Conservation (phyloP, 768 basidiomycete genomes). For the Hericium erinaceus region DNA sequence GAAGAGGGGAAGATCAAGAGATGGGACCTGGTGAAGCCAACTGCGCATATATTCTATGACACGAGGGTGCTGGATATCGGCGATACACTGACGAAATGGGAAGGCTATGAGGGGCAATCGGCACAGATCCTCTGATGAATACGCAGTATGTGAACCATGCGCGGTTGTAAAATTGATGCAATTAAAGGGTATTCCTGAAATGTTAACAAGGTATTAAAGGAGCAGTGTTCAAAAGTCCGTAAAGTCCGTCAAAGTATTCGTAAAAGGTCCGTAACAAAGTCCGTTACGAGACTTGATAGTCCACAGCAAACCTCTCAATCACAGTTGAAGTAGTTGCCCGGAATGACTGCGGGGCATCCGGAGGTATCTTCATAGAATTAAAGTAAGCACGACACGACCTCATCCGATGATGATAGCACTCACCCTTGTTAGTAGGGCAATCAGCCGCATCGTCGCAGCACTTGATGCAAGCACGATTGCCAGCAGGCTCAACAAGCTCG, state of each 20-base stretch:
- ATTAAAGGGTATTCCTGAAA: too few species aligned
- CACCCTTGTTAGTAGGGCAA: constrained; percentile 44
- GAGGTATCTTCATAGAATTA: constrained; percentile 27
- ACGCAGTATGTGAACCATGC: too few species aligned
- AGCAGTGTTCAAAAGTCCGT: neutral
- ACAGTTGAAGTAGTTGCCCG: constrained; percentile 48
- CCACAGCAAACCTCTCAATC: constrained; percentile 16
- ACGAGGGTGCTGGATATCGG: constrained; percentile 49
- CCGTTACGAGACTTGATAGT: neutral
- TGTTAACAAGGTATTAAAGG: neutral
- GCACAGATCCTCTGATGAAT: constrained; percentile 19
- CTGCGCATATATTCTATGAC: constrained; percentile 57
- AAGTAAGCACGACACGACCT: neutral
- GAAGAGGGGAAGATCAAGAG: constrained; percentile 37
- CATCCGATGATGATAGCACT: neutral
- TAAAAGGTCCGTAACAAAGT: neutral
- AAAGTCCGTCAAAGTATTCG: neutral
- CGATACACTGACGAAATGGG: constrained; percentile 55
- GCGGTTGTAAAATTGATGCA: too few species aligned
- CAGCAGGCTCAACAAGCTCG: constrained; percentile 46
- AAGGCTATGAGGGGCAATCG: constrained; percentile 50
- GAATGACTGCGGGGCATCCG: constrained; percentile 44
- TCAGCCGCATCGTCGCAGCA: constrained; percentile 48
- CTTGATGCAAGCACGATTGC: constrained; percentile 43
- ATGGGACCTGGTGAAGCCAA: constrained; percentile 51